Conservation (phyloP, 2,329 filamentous ascomycete genomes). For the Aspergillus latus region DNA sequence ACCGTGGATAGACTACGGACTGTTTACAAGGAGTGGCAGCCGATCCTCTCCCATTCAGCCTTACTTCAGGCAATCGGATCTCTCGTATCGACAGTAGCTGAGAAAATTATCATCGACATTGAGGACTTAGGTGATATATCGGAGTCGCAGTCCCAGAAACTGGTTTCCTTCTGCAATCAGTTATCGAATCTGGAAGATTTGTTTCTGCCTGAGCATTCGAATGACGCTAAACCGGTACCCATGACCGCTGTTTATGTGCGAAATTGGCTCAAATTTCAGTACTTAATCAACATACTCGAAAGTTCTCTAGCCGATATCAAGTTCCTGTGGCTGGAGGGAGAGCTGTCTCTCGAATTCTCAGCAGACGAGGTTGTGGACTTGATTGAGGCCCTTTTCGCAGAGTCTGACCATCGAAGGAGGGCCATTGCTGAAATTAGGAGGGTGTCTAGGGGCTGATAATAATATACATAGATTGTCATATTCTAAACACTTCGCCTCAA, state of each 20-base stretch:
- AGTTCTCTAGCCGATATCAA: conserved; percentile 64
- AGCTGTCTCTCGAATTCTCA: conserved; percentile 61
- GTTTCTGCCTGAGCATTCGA: conserved; percentile 50
- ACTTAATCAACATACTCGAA: conserved; percentile 63
- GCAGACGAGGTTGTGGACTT: conserved; percentile 62
- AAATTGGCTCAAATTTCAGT: conserved; percentile 66
- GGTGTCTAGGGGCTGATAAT: conserved; percentile 24
- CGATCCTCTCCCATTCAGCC: conserved; percentile 59
- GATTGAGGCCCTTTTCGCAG: conserved; percentile 64
- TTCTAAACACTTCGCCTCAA: no score
- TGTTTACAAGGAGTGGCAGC: conserved; percentile 58
- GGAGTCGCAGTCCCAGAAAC: conserved; percentile 60
- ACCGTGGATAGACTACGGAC: conserved; percentile 58
- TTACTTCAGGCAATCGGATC: conserved; percentile 63
- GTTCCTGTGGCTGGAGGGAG: conserved; percentile 65
- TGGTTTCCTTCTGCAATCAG: conserved; percentile 58
- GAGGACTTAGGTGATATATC: conserved; percentile 65
- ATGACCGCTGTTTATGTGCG: conserved; percentile 63
- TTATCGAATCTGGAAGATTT: conserved; percentile 57
- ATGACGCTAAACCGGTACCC: conserved; percentile 40
- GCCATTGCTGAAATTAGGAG: conserved; percentile 59
- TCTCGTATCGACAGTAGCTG: conserved; percentile 56
- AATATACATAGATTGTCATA: neutral
- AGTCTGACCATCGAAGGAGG: conserved; percentile 58
- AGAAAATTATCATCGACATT: conserved; percentile 62